Evolutionary conservation across 352 stramenopile species (phyloP), one percentile per base, ranked within the genome.

Genomic region (Phytophthora pisi): DNA sequence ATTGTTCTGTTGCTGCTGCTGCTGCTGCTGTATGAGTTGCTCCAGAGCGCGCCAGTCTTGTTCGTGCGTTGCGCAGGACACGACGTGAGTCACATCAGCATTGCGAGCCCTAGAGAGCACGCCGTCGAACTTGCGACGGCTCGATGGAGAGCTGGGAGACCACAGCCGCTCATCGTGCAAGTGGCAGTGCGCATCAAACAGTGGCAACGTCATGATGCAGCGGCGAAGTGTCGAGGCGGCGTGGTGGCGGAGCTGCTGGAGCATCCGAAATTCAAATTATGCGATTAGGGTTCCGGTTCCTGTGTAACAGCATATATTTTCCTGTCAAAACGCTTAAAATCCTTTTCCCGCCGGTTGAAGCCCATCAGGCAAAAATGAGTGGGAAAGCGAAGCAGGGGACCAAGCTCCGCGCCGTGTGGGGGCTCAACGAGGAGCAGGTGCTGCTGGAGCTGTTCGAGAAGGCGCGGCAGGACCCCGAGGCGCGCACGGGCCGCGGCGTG

Each of bases 121-220:
- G 2, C 26, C 47, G 23, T 71, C 45, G 3, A 90, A 58, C 23
- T 49, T 51, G 13, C 38, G 58, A 64, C 46, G n/a, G 15, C 24
- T 77, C 13, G 60, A 43, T 54, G 9, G 9, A 60, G 64, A 72
- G 28, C n/a, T 56, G 20, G 8, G 11, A 42, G 66, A 61, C 47
- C 34, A 38, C 30, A 88, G 50, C 10, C 80, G 73, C 38, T 64
- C 31, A 51, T 95, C 84, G 30, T 95, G 86, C 45, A 95, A 51
- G 61, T 95, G 86, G 60, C 82, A 92, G 64, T 93, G 84, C 11
- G 84, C 82, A 43, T 95, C 86, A 11, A 92, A 52, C 0, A 82
- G 65, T 51, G 49, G 60, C 5, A 47, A 52, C 5, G 69, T 67
- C 66, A 74, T 78, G 4, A 64, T 40, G 11, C 38, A 20, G 49